Percentiles rank a stretch among this genome's conserved stretches.
These are phyloP conservation scores for Backusella sp. DNA, from an alignment of 192 early-diverging fungal genomes.

Conservation along the genomic window DNA sequence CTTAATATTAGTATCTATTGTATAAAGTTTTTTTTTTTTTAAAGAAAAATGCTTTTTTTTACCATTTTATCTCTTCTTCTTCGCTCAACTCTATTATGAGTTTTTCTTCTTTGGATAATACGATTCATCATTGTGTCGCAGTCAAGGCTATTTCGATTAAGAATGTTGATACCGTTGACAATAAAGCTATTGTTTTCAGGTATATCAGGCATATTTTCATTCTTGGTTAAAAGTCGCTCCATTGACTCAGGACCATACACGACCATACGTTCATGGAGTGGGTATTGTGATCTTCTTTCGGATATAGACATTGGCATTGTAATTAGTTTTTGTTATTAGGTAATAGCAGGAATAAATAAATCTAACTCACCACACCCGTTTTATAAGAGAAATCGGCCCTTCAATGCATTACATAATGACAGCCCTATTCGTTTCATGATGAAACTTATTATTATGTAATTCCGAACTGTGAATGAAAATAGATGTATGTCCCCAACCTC, in stretches of 20 bases:
- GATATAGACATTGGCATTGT: not conserved
- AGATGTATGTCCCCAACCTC: not conserved
- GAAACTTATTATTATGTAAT: not conserved
- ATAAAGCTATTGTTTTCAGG: not conserved
- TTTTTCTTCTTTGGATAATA: not conserved
- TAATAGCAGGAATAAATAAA: not conserved
- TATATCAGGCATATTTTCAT: not conserved
- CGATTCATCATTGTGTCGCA: not conserved
- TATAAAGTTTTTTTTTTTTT: not conserved
- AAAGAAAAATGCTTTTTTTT: not conserved
- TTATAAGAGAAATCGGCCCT: not conserved
- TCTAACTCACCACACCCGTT: not conserved
- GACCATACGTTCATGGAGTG: not conserved
- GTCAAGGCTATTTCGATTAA: not conserved
- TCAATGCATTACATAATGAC: not conserved
- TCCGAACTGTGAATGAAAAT: not conserved
- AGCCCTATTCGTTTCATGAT: not conserved
- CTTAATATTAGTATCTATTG: not conserved
- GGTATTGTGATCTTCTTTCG: not conserved
- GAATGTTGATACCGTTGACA: not conserved
- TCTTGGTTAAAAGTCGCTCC: not conserved
- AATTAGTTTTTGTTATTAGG: not conserved
- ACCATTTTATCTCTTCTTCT: constrained; percentile 3
- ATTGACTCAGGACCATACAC: not conserved
- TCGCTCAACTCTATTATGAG: not conserved